Conservation (phyloP, 2,329 filamentous ascomycete genomes). For the Akanthomyces dipterigenus region DNA sequence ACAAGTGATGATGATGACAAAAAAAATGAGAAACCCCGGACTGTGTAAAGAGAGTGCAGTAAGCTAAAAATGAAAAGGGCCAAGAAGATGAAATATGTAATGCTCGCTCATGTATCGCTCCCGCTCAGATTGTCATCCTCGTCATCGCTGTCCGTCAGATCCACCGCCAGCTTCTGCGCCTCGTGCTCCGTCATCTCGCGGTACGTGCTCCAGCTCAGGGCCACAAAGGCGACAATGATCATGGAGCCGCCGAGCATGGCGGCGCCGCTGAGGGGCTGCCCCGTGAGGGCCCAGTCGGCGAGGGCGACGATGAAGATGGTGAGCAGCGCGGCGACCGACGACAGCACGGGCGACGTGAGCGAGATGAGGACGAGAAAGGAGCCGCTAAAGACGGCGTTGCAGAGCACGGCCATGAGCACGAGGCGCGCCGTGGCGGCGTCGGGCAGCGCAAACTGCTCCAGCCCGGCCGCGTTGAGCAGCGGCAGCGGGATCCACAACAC, state of each 20-base stretch:
- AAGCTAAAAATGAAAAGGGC: neutral
- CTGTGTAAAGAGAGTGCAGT: neutral
- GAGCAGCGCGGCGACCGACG: conserved; percentile 83
- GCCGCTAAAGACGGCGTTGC: conserved; percentile 89
- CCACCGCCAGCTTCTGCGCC: conserved; percentile 45
- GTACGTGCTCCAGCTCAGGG: conserved; percentile 88
- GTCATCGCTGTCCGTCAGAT: conserved; percentile 41
- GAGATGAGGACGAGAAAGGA: conserved; percentile 90
- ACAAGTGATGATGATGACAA: neutral
- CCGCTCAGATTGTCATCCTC: conserved; percentile 33
- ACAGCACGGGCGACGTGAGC: conserved; percentile 85
- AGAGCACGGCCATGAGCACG: conserved; percentile 70
- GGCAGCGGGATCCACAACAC: conserved; percentile 92
- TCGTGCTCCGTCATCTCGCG: conserved; percentile 85
- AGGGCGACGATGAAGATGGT: conserved; percentile 96
- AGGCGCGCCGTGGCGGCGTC: conserved; percentile 71
- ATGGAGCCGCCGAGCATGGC: conserved; percentile 76
- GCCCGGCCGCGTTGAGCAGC: conserved; percentile 67
- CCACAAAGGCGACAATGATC: conserved; percentile 81
- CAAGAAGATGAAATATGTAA: neutral
- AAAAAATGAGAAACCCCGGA: neutral
- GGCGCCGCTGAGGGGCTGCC: conserved; percentile 65
- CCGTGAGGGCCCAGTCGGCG: conserved; percentile 81
- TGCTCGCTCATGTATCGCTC: conserved; percentile 17
- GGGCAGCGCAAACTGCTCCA: conserved; percentile 79